Conservation (phyloP, 805 yeast genomes). For the Metschnikowia proteae region DNA sequence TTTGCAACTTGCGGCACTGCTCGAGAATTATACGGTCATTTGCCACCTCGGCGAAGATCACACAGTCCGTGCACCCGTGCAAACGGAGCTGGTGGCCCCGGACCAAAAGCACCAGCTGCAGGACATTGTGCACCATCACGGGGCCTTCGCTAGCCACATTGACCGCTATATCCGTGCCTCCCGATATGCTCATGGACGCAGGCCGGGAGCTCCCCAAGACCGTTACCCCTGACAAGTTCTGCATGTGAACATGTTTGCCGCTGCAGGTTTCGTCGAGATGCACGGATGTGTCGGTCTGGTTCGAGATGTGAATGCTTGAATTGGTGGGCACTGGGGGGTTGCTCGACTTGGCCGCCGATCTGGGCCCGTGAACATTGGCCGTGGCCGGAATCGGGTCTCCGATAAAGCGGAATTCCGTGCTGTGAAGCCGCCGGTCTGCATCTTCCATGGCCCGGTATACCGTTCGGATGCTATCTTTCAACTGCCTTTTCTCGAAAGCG, state of each 20-base stretch:
- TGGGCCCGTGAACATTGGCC: slow-evolving; percentile 1
- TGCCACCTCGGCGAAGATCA: slow-evolving; percentile 18
- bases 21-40: slow-evolving; percentile 30
- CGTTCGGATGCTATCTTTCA: slow-evolving; percentile 15
- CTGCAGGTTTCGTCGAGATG: slow-evolving; percentile 9
- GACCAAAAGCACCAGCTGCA: slow-evolving; percentile 11
- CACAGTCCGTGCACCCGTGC: slow-evolving; percentile 11
- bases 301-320: background rate
- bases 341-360: background rate
- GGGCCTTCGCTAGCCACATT: slow-evolving; percentile 27
- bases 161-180: slow-evolving; percentile 25
- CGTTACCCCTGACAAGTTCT: slow-evolving; percentile 4
- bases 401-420: slow-evolving; percentile 22
- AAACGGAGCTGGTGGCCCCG: slow-evolving; percentile 19
- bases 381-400: slow-evolving; percentile 27
- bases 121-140: slow-evolving; percentile 20
- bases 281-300: background rate
- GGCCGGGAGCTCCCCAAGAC: slow-evolving; percentile 3
- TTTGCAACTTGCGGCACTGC: slow-evolving; percentile 17
- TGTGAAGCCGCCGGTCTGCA: slow-evolving; percentile 16
- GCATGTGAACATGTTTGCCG: slow-evolving; percentile 15
- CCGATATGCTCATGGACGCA: slow-evolving; percentile 8
- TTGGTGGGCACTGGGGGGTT: background rate
- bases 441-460: slow-evolving; percentile 22
- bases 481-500: slow-evolving; percentile 23